Percentiles rank a stretch among this genome's conserved stretches.
These are phyloP conservation scores for Actinomucor elegans DNA, from an alignment of 371 early-diverging fungal species.

Conservation along the genomic window DNA sequence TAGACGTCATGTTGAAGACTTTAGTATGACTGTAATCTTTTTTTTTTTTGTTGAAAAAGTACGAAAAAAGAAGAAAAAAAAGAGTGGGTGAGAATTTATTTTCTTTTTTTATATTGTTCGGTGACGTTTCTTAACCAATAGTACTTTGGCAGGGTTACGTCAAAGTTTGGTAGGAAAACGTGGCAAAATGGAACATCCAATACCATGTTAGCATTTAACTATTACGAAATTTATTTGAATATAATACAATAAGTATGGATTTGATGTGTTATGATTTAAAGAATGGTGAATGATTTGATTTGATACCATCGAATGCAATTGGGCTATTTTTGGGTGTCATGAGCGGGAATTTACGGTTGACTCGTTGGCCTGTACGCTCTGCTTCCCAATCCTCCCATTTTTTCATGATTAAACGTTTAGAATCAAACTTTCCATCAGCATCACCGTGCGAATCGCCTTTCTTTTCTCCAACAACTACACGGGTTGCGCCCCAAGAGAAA, in stretches of 20 bases:
- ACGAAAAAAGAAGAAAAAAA: conserved; percentile 2
- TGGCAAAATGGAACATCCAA: no score
- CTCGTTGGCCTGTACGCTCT: conserved; percentile 53
- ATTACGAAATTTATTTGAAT: no score
- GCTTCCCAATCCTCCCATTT: conserved; percentile 76
- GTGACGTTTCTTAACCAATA: conserved; percentile 4
- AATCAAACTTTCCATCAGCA: conserved; percentile 67
- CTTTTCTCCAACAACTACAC: conserved; percentile 74
- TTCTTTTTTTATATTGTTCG: background rate
- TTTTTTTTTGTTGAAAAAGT: conserved; percentile 5
- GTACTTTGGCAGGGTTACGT: background rate
- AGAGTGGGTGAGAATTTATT: background rate
- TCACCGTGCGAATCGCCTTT: conserved; percentile 63
- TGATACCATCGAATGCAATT: conserved; percentile 30
- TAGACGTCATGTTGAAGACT: conserved; percentile 35
- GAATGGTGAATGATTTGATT: conserved; percentile 2
- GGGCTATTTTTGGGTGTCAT: conserved; percentile 33
- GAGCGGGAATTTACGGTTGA: conserved; percentile 27
- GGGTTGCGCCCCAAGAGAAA: conserved; percentile 92
- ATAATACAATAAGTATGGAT: no score
- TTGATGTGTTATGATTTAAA: conserved; percentile 1
- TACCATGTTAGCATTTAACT: no score
- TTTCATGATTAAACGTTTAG: conserved; percentile 60
- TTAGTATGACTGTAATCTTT: background rate
- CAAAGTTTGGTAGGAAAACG: background rate